Base-by-base conservation (phyloP, 2,329 filamentous ascomycete genomes). In the Colletotrichum orchidophilum region DNA sequence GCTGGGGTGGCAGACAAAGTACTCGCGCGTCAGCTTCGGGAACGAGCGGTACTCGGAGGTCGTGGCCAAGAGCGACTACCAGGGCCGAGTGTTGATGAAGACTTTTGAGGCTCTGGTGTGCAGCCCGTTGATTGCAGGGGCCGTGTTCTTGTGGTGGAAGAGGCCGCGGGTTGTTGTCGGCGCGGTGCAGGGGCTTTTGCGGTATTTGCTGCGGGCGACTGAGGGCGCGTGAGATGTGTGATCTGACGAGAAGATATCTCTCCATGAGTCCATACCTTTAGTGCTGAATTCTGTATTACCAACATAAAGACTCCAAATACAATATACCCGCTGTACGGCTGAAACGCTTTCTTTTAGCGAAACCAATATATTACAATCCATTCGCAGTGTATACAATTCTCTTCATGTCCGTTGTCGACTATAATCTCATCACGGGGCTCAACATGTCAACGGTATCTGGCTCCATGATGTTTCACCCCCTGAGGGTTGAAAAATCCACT, bases 31-130 rank as follows among this genome's bases (percentile, higher is more conserved):
- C 9, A 97, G 95, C 75, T 99, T 99, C 80, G 94, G 94, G 70
- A 98, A 97, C 77, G 93, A 97, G 82, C 86, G 93, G 24, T 99
- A 99, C 81, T 94, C 93, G 0, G 92, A 97, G 72, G 93, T 98
- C 3, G 87, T 94, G 39, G 85, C 83, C 49, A 89, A 88, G 74
- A 94, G 92, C 67, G 88, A 92, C 66, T 82, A 88, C 65, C 95
- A 97, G 80, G 91, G 92, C 2, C 84, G 83, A 73, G 80, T 93
- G 5, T 81, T 95, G 35, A 81, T 88, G 55, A 64, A 63, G 42
- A 66, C 50, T 1, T 72, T 74, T 1, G 64, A 71, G 53, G 67
- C 73, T 1, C 57, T 74, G 2, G 67, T 64, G 5, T 73, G 60
- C 35, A 73, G 73, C 8, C 73, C 73, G 15, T 31, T 74, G 6